These are phyloP conservation scores for Fusarium sp. DNA, from an alignment of 2,329 filamentous ascomycete species.

Conservation along the genomic window DNA sequence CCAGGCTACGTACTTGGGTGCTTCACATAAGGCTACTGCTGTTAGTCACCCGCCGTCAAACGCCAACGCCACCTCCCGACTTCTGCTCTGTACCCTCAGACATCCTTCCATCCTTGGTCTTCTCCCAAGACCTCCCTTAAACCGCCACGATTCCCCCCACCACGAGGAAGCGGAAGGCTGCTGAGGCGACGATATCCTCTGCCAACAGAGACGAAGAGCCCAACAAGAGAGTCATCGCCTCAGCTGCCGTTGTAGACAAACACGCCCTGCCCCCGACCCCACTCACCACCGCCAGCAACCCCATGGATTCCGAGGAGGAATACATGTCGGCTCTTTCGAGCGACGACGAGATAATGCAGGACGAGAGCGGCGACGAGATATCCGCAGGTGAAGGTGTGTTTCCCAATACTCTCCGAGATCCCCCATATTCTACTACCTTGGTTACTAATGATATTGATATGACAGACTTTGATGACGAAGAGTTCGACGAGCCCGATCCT, in stretches of 20 bases:
- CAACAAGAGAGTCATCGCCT: slow-evolving; percentile 66
- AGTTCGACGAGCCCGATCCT: slow-evolving; percentile 65
- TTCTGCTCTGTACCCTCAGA: slow-evolving; percentile 27
- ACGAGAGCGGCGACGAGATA: slow-evolving; percentile 79
- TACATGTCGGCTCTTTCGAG: slow-evolving; percentile 85
- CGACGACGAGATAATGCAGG: slow-evolving; percentile 76
- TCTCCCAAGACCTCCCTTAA: slow-evolving; percentile 21
- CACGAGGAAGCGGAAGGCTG: slow-evolving; percentile 70
- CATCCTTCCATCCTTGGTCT: slow-evolving; percentile 15
- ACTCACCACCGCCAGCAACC: slow-evolving; percentile 62
- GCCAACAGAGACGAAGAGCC: slow-evolving; percentile 52
- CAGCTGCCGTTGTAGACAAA: slow-evolving; percentile 53
- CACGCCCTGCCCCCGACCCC: slow-evolving; percentile 65
- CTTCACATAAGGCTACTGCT: slow-evolving; percentile 3
- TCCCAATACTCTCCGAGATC: slow-evolving; percentile 17
- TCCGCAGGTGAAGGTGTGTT: slow-evolving; percentile 60
- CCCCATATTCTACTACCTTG: slow-evolving; percentile 2
- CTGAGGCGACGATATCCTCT: slow-evolving; percentile 69
- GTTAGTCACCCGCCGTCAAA: slow-evolving; percentile 36
- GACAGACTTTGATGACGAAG: slow-evolving; percentile 65
- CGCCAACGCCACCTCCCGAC: slow-evolving; percentile 30
- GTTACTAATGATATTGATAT: slow-evolving; percentile 22
- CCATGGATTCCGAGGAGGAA: slow-evolving; percentile 96
- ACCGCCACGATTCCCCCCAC: slow-evolving; percentile 67
- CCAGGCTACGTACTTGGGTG: slow-evolving; percentile 7